Evolutionary conservation across 371 early-diverging fungal genomes (phyloP).

Genomic region (Ordospora colligata): DNA sequence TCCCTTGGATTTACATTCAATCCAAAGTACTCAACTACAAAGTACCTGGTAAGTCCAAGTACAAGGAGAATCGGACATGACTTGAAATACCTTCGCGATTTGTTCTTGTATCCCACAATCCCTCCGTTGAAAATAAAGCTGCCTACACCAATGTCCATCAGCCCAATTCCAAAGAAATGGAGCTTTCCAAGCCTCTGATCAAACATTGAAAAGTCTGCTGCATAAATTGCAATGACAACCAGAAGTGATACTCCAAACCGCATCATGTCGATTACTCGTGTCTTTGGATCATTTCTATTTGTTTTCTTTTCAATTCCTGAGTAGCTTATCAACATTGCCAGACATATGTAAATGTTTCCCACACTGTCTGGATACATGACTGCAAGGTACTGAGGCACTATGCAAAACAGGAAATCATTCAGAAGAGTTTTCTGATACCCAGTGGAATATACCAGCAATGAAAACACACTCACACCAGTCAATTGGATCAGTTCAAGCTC

Average conservation of each 20-base stretch:
- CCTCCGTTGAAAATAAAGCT: constrained; percentile 54
- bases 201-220: constrained; percentile 50
- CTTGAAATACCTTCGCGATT: constrained; percentile 4
- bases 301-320: neutral
- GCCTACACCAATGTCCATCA: constrained; percentile 61
- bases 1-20: constrained; percentile 54
- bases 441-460: constrained; percentile 18
- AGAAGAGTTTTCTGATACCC: neutral
- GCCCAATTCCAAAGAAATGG: constrained; percentile 41
- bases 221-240: constrained; percentile 53
- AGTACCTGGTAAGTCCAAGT: constrained; percentile 51
- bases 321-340: neutral
- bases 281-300: neutral
- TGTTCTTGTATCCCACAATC: constrained; percentile 10
- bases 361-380: constrained; percentile 17
- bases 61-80: constrained; percentile 19
- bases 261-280: neutral
- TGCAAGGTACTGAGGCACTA: constrained; percentile 26
- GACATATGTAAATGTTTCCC: neutral
- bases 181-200: constrained; percentile 43
- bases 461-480: neutral
- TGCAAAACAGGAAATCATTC: constrained; percentile 27
- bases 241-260: constrained; percentile 5
- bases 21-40: constrained; percentile 34
- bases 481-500: constrained; percentile 15